Percentiles rank a stretch among this genome's conserved stretches.
Evolutionary conservation across 2,329 filamentous ascomycete species (phyloP).

Genomic region (Nemania abortiva): DNA sequence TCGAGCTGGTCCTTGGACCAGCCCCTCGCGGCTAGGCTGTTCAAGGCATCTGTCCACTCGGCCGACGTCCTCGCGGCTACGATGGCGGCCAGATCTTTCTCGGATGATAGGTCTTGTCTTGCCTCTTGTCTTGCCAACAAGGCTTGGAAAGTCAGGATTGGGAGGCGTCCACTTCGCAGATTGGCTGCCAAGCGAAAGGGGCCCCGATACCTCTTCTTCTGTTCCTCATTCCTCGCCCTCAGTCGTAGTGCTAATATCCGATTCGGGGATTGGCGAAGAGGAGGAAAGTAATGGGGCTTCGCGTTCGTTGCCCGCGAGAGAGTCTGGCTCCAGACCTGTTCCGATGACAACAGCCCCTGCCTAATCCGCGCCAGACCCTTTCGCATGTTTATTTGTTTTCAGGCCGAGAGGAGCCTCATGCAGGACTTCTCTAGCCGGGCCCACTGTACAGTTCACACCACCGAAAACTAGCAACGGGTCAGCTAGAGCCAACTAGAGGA

Average conservation of each 20-base stretch:
- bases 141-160: constrained; percentile 46
- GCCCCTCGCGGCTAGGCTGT: constrained; percentile 51
- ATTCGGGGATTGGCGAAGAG: constrained; percentile 41
- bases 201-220: constrained; percentile 37
- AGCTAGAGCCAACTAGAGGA: no score
- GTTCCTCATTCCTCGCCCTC: constrained; percentile 36
- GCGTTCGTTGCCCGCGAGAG: constrained; percentile 45
- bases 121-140: no score
- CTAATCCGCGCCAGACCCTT: constrained; percentile 20
- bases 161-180: constrained; percentile 47
- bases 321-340: constrained; percentile 35
- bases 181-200: constrained; percentile 34
- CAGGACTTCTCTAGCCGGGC: neutral
- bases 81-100: constrained; percentile 34
- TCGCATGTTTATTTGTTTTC: constrained; percentile 21
- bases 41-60: constrained; percentile 51
- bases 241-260: constrained; percentile 47
- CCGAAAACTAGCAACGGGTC: constrained; percentile 3
- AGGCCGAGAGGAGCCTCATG: neutral
- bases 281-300: constrained; percentile 38
- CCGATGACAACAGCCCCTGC: constrained; percentile 18
- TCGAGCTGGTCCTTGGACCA: constrained; percentile 52
- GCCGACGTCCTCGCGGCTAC: constrained; percentile 39
- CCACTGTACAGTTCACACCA: neutral
- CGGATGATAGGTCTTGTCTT: constrained; percentile 41